These are phyloP conservation scores for Ophiostoma sp. DNA, from an alignment of 2,329 filamentous ascomycete species.

Conservation along the genomic window DNA sequence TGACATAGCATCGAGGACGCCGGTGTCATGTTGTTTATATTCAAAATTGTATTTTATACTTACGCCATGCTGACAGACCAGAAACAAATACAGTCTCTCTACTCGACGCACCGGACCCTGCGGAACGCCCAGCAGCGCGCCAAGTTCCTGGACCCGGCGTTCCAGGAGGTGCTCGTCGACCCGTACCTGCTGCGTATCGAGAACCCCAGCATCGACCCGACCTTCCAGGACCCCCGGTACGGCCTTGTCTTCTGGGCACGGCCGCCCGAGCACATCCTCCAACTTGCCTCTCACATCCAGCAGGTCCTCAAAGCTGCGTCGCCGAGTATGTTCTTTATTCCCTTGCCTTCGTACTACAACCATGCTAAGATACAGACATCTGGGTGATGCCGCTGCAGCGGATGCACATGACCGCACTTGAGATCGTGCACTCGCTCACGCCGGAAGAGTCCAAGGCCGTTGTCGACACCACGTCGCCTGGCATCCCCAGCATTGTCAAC, in stretches of 20 bases:
- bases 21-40: slow-evolving; percentile 25
- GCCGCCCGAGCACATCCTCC: slow-evolving; percentile 65
- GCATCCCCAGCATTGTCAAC: slow-evolving; percentile 56
- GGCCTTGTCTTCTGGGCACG: slow-evolving; percentile 86
- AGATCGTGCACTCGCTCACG: slow-evolving; percentile 75
- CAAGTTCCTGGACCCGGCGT: slow-evolving; percentile 64
- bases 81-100: slow-evolving; percentile 64
- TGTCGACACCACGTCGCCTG: slow-evolving; percentile 49
- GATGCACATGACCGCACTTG: slow-evolving; percentile 80
- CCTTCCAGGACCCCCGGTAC: slow-evolving; percentile 68
- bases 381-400: slow-evolving; percentile 79
- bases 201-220: slow-evolving; percentile 56
- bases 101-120: slow-evolving; percentile 65
- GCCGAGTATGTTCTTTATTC: slow-evolving; percentile 33
- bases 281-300: slow-evolving; percentile 65
- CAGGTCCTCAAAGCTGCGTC: slow-evolving; percentile 56
- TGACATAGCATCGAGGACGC: too few species aligned
- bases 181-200: slow-evolving; percentile 66
- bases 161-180: slow-evolving; percentile 68
- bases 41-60: not conserved
- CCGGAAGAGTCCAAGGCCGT: slow-evolving; percentile 60
- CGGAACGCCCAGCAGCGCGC: slow-evolving; percentile 71
- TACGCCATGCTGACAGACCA: slow-evolving; percentile 32
- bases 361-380: slow-evolving; percentile 35
- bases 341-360: too few species aligned